Conservation (phyloP, 306 rosid species). For the Comarum palustre region DNA sequence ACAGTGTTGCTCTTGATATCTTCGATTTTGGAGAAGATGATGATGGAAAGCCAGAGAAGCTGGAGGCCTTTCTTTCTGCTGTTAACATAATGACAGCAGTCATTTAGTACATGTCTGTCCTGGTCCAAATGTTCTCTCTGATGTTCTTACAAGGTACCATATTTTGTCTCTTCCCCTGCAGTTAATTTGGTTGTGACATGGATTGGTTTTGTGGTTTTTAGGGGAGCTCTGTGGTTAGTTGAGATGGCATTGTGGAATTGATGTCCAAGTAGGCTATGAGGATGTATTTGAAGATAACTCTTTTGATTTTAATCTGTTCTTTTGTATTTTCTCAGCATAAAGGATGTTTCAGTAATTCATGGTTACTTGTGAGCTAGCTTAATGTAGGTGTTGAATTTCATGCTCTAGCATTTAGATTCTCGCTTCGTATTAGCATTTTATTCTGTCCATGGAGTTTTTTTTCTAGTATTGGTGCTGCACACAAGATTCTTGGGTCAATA, state of each 20-base stretch:
- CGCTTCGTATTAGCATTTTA: neutral
- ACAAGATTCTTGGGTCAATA: neutral
- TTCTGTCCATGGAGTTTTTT: neutral
- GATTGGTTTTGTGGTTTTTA: no score
- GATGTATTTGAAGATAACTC: neutral
- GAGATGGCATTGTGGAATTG: no score
- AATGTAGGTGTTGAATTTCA: neutral
- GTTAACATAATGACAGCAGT: slow-evolving; percentile 38
- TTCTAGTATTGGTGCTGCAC: neutral
- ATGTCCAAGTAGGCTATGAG: neutral
- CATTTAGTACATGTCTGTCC: slow-evolving; percentile 41
- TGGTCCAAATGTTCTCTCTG: slow-evolving; percentile 39
- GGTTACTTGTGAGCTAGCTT: slow-evolving; percentile 10
- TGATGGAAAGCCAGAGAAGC: slow-evolving; percentile 40
- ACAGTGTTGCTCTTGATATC: slow-evolving; percentile 43
- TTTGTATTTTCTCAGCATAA: slow-evolving; percentile 18
- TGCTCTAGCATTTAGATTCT: neutral
- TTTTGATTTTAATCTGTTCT: slow-evolving; percentile 10
- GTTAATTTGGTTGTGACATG: no score
- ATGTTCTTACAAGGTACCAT: slow-evolving; percentile 36
- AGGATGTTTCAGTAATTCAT: neutral
- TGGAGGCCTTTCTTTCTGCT: slow-evolving; percentile 44
- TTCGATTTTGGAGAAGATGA: slow-evolving; percentile 44
- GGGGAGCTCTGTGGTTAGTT: no score
- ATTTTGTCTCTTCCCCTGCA: neutral